Evolutionary conservation across 306 rosid genomes (phyloP), one percentile per base, ranked within the genome.

Genomic region (Quercus bicolor): DNA sequence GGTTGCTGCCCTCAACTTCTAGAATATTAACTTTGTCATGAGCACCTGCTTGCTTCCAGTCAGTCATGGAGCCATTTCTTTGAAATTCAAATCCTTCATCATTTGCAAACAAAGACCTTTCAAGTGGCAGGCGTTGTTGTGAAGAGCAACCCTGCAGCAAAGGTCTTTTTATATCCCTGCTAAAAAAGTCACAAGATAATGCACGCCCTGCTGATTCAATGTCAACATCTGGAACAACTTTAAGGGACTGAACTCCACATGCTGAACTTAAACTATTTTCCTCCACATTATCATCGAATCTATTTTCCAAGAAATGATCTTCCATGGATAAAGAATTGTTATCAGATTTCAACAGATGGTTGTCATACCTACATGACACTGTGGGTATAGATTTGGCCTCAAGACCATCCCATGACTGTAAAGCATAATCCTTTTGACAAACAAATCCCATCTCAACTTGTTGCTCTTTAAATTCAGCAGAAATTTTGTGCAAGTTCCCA

Each of bases 81-180:
- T 73, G 86, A 83, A 81, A 55, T 53, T 77, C 83, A 68, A 24
- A 45, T 77, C 24, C 26, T n/a, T 69, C 80, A 82, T 71, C 85
- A 77, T 89, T 85, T 37, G 66, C 72, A 77, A 82, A 73, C 68
- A 84, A 84, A 76, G 62, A 80, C 79, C 87, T 85, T 84, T 87
- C 86, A 29, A 43, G 70, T 78, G 75, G 79, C 79, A 85, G 59
- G 61, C 81, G 77, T 75, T 82, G 73, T 81, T 23, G 81, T 28
- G 73, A 68, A 78, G 94, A 87, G 85, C 94, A 91, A 60, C 90
- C 84, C 85, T 70, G 85, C 70, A 90, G 85, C 59, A 89, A 86
- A 29, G 98, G 92, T 77, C 75, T 83, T 75, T 77, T 87, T 75
- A 78, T 65, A 75, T 80, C 84, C 81, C 77, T 66, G 60, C 70